Base-by-base conservation (phyloP, 257 asterid genomes). In the Handroanthus guayacan region DNA sequence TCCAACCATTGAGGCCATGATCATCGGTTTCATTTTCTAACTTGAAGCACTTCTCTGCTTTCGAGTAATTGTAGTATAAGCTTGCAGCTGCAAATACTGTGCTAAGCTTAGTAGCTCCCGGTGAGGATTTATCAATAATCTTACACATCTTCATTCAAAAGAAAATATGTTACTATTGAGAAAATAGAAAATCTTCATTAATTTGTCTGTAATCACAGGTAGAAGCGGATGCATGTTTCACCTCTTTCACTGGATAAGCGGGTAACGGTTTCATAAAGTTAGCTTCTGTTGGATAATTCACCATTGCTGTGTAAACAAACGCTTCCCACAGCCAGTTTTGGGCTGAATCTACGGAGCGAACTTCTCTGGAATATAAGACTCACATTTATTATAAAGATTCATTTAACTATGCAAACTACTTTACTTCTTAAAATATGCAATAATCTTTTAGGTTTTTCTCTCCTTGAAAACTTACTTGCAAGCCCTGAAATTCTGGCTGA, bases 311-410 rank as follows among this genome's bases (percentile, higher is more conserved):
- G 78, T 88, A 88, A 9, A 82, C 82, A 64, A 91, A 89, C 69
- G 97, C 96, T 85, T 81, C 78, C 94, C 91, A 85, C 51, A 91
- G 80, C 97, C 97, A 91, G 45, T 82, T 57, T n/a, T 84, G 66
- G 4, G 84, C 94, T 9, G 92, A 85, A 75, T 77, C 8, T 13
- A 81, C 71, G 36, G 87, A 88, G 17, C 69, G 61, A 47, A 89
- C 79, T 67, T 77, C 61, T 85, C 97, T 91, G 84, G 31, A 71
- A 78, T 48, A 78, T 17, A 31, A 70, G 2, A 14, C 63, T 4
- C 71, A 44, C 71, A 36, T 7, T 67, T 64, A 25, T 5, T 39
- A 52, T 20, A 34, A 25, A 39, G 11, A 6, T 50, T 72, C 57
- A 51, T 0, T 60, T 14, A 2, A 63, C 31, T 25, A 25, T 25